phyloP scores from a whole-genome alignment of 1,284 basidiomycete genomes.

The Tylopilus sp. region DNA sequence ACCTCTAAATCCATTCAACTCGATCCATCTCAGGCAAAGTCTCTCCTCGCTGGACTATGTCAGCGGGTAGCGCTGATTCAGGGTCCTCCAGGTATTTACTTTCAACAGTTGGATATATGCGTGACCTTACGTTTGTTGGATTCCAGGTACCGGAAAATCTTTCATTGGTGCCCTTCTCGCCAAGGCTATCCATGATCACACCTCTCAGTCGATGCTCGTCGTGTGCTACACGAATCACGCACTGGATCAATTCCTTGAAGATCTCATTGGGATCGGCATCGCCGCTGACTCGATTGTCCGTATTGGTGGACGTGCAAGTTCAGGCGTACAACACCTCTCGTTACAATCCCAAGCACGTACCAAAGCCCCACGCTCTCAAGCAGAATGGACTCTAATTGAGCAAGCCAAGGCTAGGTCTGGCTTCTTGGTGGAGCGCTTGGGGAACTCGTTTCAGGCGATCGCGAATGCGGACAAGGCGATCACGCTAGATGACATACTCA shows the following conservation, averaged over 20 bases:
- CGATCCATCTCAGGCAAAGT: constrained; percentile 51
- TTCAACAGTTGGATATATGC: neutral
- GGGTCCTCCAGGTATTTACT: constrained; percentile 68
- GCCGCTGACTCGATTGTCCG: constrained; percentile 59
- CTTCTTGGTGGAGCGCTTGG: constrained; percentile 39
- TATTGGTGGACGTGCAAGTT: constrained; percentile 65
- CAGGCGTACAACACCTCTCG: constrained; percentile 55
- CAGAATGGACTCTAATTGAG: constrained; percentile 56
- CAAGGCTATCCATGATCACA: constrained; percentile 63
- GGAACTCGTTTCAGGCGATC: constrained; percentile 47
- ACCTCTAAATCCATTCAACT: constrained; percentile 9
- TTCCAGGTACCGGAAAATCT: constrained; percentile 73
- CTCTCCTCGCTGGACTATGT: constrained; percentile 62
- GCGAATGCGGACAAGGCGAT: constrained; percentile 25
- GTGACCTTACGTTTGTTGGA: constrained; percentile 7
- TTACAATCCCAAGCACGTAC: constrained; percentile 47
- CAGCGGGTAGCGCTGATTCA: constrained; percentile 70
- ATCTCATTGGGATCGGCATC: constrained; percentile 68
- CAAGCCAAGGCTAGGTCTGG: constrained; percentile 42
- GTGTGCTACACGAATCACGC: constrained; percentile 79
- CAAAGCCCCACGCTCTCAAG: constrained; percentile 30
- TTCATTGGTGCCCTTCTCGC: constrained; percentile 74
- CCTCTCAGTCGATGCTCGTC: constrained; percentile 63
- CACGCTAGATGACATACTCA: constrained; percentile 46
- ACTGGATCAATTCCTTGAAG: constrained; percentile 72